Percentiles rank a stretch among this genome's conserved stretches.
Conservation (phyloP, 2,329 filamentous ascomycete species). For the Beauveria sp. region DNA sequence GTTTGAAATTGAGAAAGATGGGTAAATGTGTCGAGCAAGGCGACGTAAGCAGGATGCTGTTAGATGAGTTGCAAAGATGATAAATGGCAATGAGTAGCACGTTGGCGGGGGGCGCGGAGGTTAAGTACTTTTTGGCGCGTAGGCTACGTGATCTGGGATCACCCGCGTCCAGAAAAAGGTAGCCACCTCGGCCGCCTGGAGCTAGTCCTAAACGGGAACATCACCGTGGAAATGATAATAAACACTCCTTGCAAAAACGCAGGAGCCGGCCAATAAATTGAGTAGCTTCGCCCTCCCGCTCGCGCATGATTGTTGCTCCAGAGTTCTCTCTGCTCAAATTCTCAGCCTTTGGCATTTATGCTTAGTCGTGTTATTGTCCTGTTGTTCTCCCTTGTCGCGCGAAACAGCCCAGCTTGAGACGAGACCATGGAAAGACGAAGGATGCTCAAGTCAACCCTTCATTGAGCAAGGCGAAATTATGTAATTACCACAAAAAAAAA, state of each 20-base stretch:
- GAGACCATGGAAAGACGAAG: not conserved
- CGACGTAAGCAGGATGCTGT: conserved; percentile 15
- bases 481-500: no score
- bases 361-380: not conserved
- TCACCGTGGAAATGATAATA: conserved; percentile 20
- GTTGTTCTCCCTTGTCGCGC: not conserved
- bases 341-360: not conserved
- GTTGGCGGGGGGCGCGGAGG: conserved; percentile 38
- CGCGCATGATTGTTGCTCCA: not conserved
- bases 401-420: not conserved
- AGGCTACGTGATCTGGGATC: conserved; percentile 41
- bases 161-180: conserved; percentile 24
- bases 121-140: conserved; percentile 52
- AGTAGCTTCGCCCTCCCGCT: not conserved
- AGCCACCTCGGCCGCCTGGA: conserved; percentile 20
- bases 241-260: conserved; percentile 14
- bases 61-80: conserved; percentile 29
- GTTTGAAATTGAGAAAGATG: conserved; percentile 18
- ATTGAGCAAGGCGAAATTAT: not conserved
- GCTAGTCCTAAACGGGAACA: conserved; percentile 28
- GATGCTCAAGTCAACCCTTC: not conserved
- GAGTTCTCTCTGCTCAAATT: not conserved
- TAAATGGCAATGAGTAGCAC: conserved; percentile 29
- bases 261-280: conserved; percentile 2
- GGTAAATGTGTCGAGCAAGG: conserved; percentile 13